Conservation (phyloP, 129 eudicot genomes). For the Flaveria sonorensis region DNA sequence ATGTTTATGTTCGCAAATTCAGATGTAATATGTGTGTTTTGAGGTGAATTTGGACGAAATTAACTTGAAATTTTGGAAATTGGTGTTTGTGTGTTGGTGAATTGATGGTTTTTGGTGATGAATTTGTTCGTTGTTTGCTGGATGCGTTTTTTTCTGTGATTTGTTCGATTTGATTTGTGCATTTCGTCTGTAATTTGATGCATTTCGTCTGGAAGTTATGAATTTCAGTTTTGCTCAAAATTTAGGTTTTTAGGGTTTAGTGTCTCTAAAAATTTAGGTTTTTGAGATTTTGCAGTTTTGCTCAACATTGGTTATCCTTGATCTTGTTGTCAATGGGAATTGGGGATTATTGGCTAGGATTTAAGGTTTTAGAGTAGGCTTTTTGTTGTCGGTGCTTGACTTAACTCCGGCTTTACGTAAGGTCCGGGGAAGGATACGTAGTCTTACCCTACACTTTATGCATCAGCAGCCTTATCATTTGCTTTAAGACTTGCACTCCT, state of each 20-base stretch:
- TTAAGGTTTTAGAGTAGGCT: no score
- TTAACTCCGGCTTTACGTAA: no score
- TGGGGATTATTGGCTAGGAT: no score
- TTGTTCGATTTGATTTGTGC: neutral
- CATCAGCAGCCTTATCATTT: no score
- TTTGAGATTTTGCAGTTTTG: conserved; percentile 2
- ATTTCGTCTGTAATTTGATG: neutral
- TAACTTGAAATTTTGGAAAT: neutral
- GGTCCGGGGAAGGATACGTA: no score
- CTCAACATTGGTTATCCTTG: neutral
- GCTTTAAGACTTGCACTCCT: no score
- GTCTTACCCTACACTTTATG: no score
- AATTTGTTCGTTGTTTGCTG: neutral
- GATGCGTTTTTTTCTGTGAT: neutral
- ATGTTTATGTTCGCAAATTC: conserved; percentile 16
- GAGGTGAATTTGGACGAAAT: conserved; percentile 16
- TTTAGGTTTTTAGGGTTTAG: neutral
- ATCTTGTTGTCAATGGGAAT: neutral
- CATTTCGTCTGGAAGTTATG: neutral
- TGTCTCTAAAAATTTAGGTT: neutral
- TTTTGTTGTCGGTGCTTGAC: no score
- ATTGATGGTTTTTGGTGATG: neutral
- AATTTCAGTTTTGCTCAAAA: neutral
- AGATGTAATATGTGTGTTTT: conserved; percentile 8
- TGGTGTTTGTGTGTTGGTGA: neutral